phyloP scores from a whole-genome alignment of 495 filamentous ascomycete genomes.

The Tuber aestivum region DNA sequence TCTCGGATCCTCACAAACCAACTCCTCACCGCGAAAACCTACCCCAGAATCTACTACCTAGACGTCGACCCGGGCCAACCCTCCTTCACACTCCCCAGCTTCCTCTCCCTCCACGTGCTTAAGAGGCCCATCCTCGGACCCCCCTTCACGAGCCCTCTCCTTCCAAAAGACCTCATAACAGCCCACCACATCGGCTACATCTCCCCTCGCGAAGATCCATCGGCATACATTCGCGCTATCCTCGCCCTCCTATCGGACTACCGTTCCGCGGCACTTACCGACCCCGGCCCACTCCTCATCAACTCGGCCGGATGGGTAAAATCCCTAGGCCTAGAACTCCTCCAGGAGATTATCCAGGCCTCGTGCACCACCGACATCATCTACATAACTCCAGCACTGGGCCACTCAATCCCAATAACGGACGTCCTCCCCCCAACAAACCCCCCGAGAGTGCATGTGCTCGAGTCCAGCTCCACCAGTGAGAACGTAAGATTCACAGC shows the following conservation, averaged over 20 bases:
- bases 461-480: constrained; percentile 13
- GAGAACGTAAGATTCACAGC: constrained; percentile 47
- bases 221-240: constrained; percentile 55
- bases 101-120: constrained; percentile 58
- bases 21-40: constrained; percentile 47
- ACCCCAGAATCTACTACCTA: constrained; percentile 51
- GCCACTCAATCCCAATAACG: constrained; percentile 16
- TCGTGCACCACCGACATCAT: constrained; percentile 53
- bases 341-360: constrained; percentile 50
- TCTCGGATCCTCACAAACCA: constrained; percentile 57
- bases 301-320: constrained; percentile 63
- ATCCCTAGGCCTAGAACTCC: constrained; percentile 54
- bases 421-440: constrained; percentile 21
- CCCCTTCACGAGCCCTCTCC: constrained; percentile 56
- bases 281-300: constrained; percentile 52
- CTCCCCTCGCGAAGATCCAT: constrained; percentile 56
- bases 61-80: constrained; percentile 66
- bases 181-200: constrained; percentile 56
- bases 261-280: constrained; percentile 35
- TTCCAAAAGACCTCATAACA: constrained; percentile 48
- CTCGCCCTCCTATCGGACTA: constrained; percentile 55
- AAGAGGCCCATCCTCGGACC: constrained; percentile 56
- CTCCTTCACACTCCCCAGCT: constrained; percentile 62
- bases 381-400: constrained; percentile 20
- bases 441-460: constrained; percentile 19